These are phyloP conservation scores for Glebionis coronaria DNA, from an alignment of 129 eudicot genomes.

Conservation along the genomic window DNA sequence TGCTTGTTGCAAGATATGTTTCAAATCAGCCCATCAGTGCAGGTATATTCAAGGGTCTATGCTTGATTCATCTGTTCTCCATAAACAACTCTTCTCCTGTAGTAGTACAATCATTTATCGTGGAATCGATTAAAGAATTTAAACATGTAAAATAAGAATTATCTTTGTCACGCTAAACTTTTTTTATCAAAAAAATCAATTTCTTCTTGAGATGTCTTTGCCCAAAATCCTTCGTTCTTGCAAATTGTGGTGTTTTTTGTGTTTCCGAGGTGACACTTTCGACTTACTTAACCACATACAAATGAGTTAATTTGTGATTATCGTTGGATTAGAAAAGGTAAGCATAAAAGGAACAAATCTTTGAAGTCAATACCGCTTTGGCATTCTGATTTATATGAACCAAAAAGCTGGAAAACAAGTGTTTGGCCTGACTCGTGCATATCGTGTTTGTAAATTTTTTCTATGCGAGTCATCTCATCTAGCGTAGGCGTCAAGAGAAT, in stretches of 20 bases:
- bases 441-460: neutral
- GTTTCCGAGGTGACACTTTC: neutral
- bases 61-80: neutral
- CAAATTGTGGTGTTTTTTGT: too few species aligned
- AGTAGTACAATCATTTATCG: neutral
- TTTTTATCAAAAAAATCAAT: too few species aligned
- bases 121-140: neutral
- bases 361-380: too few species aligned
- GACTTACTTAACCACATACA: neutral
- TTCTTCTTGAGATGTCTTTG: too few species aligned
- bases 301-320: neutral
- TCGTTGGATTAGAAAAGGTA: neutral
- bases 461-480: neutral
- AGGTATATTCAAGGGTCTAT: neutral
- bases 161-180: too few species aligned
- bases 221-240: too few species aligned
- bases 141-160: neutral
- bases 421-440: too few species aligned
- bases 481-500: neutral
- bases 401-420: too few species aligned
- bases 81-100: neutral
- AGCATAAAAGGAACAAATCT: neutral
- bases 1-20: too few species aligned
- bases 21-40: neutral
- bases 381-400: too few species aligned